Evolutionary conservation across 352 stramenopile species (phyloP), one percentile per base, ranked within the genome.

Genomic region (Phytopythium vexans): DNA sequence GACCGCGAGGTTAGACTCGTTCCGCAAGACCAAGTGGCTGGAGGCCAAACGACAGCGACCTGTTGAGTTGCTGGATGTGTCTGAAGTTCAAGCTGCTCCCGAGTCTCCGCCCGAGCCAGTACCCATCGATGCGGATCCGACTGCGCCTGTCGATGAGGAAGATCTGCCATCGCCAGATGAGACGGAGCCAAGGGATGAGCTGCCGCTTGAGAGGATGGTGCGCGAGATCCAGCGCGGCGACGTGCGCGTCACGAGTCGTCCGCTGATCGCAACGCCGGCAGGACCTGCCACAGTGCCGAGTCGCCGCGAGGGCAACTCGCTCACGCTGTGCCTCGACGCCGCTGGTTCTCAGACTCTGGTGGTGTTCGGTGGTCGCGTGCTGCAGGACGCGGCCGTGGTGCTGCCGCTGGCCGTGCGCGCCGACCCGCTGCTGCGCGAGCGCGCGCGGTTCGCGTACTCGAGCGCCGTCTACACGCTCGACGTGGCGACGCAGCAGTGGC

Each of bases 401-500:
- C 53, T 82, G 9, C 71, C 67, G 0, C 47, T 56, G 21, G 60
- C 56, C n/a, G 55, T 68, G 34, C 62, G 63, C 9, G 39, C 55
- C 3, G 71, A 83, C 11, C 61, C 69, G 1, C 64, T 86, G 59
- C 66, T 72, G 50, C 63, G 80, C n/a, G 77, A 88, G 47, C 75
- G 77, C 34, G 63, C 73, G 33, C 68, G 73, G 6, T 88, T 86
- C 58, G 70, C 60, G 2, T 86, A 82, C 47, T 86, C 74, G 8
- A 86, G 86, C 41, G 71, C 43, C n/a, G 56, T 87, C 8, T 86
- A 87, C 49, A 59, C 60, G 32, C 85, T 85, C 39, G 52, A 86
- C 33, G 52, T 84, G 8, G 48, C 39, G 0, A 69, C 58, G 0
- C 60, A 40, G 7, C 58, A 47, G 4, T 89, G 78, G 78, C 60